phyloP scores from a whole-genome alignment of 345 rosid species.

The Fremontodendron californicum region DNA sequence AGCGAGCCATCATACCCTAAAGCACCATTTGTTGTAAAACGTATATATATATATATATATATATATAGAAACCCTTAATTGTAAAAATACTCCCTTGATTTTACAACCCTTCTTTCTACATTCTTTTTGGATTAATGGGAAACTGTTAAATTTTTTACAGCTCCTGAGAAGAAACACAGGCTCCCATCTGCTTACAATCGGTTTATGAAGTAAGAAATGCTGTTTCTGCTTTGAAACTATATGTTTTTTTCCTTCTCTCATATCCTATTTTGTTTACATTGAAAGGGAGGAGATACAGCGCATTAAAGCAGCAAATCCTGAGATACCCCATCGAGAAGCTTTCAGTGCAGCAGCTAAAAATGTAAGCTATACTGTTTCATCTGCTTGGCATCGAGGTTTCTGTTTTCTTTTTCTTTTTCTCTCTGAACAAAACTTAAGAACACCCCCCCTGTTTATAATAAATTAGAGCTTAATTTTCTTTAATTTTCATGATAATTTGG shows the following conservation, averaged over 20 bases:
- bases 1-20: conserved; percentile 74
- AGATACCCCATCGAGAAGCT: conserved; percentile 94
- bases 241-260: background rate
- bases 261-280: background rate
- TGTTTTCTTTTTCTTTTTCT: too few relatives aligned
- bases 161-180: conserved; percentile 98
- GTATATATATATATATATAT: conserved; percentile 30
- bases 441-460: background rate
- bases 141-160: conserved; percentile 30
- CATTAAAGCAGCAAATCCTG: conserved; percentile 91
- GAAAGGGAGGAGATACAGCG: conserved; percentile 97
- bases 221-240: background rate
- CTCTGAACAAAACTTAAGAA: background rate
- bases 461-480: background rate
- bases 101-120: background rate
- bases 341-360: conserved; percentile 97
- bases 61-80: background rate
- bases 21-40: conserved; percentile 89
- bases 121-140: background rate
- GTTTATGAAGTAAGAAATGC: conserved; percentile 74
- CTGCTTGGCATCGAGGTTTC: background rate
- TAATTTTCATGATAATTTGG: background rate
- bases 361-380: conserved; percentile 34
- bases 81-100: background rate
- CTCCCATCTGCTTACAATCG: conserved; percentile 99